Evolutionary conservation across 2,329 filamentous ascomycete genomes (phyloP).

Genomic region (Fusarium compactum): DNA sequence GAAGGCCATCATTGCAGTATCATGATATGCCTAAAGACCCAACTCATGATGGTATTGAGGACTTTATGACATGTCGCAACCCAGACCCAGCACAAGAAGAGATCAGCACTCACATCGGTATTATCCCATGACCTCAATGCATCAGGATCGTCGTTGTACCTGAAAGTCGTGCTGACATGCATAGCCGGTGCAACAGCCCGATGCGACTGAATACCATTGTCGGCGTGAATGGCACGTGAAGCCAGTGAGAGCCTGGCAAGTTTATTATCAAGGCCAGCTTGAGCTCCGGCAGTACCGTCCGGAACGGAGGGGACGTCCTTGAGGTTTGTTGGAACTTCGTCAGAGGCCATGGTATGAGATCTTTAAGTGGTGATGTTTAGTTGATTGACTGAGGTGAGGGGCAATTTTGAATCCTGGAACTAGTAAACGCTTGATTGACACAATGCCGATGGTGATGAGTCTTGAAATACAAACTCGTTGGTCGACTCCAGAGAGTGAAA

Average conservation of each 20-base stretch:
- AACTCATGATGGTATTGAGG: not conserved
- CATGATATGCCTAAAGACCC: not conserved
- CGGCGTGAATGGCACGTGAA: constrained; percentile 83
- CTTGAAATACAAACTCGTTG: constrained; percentile 2
- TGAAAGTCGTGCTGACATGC: constrained; percentile 92
- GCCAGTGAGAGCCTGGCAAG: constrained; percentile 62
- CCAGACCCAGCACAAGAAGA: not conserved
- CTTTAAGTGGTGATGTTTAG: constrained; percentile 1
- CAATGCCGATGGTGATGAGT: not conserved
- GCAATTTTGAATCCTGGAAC: constrained; percentile 7
- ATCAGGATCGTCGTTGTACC: constrained; percentile 79
- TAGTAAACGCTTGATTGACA: not conserved
- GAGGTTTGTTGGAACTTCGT: constrained; percentile 32
- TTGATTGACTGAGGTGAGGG: constrained; percentile 26
- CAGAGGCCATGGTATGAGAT: constrained; percentile 39
- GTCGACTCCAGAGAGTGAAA: not conserved
- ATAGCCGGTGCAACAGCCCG: constrained; percentile 88
- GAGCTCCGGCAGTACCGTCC: constrained; percentile 17
- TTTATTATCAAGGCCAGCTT: constrained; percentile 19
- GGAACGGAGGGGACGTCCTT: constrained; percentile 9
- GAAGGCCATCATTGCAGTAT: not conserved
- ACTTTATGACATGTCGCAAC: not conserved
- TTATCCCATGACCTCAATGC: constrained; percentile 67
- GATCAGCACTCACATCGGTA: constrained; percentile 62
- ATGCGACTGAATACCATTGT: constrained; percentile 79